phyloP scores from a whole-genome alignment of 306 rosid genomes.

The Vicia faba region DNA sequence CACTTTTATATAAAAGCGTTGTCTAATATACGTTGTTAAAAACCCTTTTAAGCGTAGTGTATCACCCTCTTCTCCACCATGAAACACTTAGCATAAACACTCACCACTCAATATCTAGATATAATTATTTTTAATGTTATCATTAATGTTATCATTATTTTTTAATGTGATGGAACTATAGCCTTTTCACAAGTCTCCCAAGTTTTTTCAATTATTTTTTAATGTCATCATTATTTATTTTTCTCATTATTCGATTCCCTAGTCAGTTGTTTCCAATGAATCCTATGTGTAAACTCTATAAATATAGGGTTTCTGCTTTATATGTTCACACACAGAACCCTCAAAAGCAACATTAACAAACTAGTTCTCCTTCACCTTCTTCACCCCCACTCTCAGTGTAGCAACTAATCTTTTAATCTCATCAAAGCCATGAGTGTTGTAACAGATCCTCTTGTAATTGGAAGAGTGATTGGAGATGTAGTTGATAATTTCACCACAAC shows the following conservation, averaged over 20 bases:
- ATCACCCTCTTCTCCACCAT: no score
- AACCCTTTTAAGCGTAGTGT: no score
- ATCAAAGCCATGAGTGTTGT: slow-evolving; percentile 27
- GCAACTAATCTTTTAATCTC: neutral
- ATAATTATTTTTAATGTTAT: neutral
- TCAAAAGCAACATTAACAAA: slow-evolving; percentile 32
- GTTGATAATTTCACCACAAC: slow-evolving; percentile 63
- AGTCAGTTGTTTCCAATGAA: slow-evolving; percentile 22
- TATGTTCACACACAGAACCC: slow-evolving; percentile 17
- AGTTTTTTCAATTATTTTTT: slow-evolving; percentile 13
- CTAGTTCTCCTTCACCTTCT: neutral
- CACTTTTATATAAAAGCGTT: no score
- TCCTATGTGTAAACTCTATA: slow-evolving; percentile 44
- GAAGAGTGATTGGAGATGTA: slow-evolving; percentile 86
- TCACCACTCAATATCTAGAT: neutral
- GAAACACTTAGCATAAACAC: no score
- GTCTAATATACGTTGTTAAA: no score
- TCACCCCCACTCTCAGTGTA: neutral
- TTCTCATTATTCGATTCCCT: slow-evolving; percentile 9
- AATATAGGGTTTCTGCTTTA: slow-evolving; percentile 48
- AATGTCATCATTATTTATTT: neutral
- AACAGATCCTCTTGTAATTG: slow-evolving; percentile 71
- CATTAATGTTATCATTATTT: neutral
- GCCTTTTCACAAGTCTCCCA: slow-evolving; percentile 30
- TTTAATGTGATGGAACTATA: neutral